Evolutionary conservation across 345 rosid species (phyloP).

Genomic region (Angophora floribunda): DNA sequence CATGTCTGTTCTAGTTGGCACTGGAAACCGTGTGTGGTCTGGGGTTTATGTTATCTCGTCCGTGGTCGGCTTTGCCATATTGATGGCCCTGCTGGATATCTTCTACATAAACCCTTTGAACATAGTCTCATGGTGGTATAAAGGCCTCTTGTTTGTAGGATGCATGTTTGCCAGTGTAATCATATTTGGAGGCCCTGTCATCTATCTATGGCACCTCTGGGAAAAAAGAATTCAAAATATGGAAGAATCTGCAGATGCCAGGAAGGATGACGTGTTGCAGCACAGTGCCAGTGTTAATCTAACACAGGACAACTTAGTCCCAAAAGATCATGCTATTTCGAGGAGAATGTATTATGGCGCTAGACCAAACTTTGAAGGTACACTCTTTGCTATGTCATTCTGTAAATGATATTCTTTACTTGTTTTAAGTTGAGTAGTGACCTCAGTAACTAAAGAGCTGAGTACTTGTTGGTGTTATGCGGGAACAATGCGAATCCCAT

Average conservation of each 20-base stretch:
- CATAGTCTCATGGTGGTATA: slow-evolving; percentile 78
- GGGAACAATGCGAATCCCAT: background rate
- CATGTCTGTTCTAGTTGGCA: slow-evolving; percentile 81
- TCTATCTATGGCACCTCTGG: slow-evolving; percentile 72
- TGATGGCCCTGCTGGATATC: slow-evolving; percentile 31
- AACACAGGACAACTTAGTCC: background rate
- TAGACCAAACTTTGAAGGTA: slow-evolving; percentile 85
- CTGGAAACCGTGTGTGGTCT: slow-evolving; percentile 70
- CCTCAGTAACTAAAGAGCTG: background rate
- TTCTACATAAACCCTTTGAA: slow-evolving; percentile 46
- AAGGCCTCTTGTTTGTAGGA: slow-evolving; percentile 51
- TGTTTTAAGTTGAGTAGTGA: background rate
- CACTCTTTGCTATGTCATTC: background rate
- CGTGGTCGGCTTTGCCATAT: slow-evolving; percentile 41
- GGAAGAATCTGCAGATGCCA: slow-evolving; percentile 3
- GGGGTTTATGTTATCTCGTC: slow-evolving; percentile 55
- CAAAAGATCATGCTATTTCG: slow-evolving; percentile 5
- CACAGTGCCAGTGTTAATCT: background rate
- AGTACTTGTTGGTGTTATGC: background rate
- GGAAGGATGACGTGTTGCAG: background rate
- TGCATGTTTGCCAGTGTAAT: slow-evolving; percentile 65
- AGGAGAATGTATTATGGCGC: slow-evolving; percentile 39
- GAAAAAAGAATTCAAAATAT: slow-evolving; percentile 13
- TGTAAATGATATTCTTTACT: background rate
- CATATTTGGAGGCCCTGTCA: slow-evolving; percentile 58